phyloP scores from a whole-genome alignment of 1,139 yeast species.

The Blastobotrys persicus region DNA sequence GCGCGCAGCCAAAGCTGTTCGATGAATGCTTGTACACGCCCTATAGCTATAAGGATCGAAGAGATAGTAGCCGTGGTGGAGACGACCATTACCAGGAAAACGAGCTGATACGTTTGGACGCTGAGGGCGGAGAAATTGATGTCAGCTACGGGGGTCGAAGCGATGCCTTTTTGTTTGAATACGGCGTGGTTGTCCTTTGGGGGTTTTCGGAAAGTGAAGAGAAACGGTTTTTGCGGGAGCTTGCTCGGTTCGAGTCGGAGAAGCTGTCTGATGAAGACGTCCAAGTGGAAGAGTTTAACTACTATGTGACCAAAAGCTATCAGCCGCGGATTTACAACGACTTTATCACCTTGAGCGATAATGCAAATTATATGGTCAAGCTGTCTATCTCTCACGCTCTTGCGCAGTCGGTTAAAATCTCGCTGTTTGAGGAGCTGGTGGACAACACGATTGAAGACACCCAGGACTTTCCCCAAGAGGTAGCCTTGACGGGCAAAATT shows the following conservation, averaged over 20 bases:
- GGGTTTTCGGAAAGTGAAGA: constrained; percentile 87
- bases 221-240: constrained; percentile 71
- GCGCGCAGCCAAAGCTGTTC: constrained; percentile 79
- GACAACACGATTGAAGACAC: constrained; percentile 96
- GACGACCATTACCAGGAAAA: constrained; percentile 36
- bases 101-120: constrained; percentile 67
- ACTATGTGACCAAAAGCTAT: constrained; percentile 86
- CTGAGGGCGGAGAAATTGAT: constrained; percentile 93
- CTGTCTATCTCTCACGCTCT: constrained; percentile 87
- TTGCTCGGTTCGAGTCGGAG: constrained; percentile 86
- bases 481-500: constrained; percentile 91
- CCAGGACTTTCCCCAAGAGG: constrained; percentile 93
- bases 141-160: constrained; percentile 67
- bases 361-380: constrained; percentile 84
- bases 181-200: constrained; percentile 95
- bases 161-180: constrained; percentile 85
- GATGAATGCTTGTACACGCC: constrained; percentile 95
- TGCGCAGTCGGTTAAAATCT: constrained; percentile 90
- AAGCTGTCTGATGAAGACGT: constrained; percentile 87
- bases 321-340: constrained; percentile 96
- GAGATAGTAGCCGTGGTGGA: constrained; percentile 46
- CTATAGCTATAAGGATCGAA: constrained; percentile 61
- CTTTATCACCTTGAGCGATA: constrained; percentile 88
- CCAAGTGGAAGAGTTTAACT: constrained; percentile 90
- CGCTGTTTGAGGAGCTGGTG: constrained; percentile 89